Base-by-base conservation (phyloP, 805 yeast genomes). In the Metschnikowia rubicola region DNA sequence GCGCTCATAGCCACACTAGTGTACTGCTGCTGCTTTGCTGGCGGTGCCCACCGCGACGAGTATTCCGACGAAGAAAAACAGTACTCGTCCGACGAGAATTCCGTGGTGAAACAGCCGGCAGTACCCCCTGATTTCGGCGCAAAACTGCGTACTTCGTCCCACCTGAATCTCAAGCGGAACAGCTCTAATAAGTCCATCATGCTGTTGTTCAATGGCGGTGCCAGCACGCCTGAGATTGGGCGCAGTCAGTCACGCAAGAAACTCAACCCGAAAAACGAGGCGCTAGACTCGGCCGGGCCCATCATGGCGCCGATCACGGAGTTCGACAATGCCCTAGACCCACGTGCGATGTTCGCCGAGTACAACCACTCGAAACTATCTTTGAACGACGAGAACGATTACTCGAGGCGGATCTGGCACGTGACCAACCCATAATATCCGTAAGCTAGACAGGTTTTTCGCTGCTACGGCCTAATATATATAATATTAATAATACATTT, bases 1-100 rank as follows among this genome's bases (percentile, higher is more conserved):
- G 73, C 73, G 1, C 40, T 82, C 0, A 41, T 84, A 1, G 55
- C 67, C 0, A 67, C 72, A 0, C 50, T 84, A 2, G 35, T 79
- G 10, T 77, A 51, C 50, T 75, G 57, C 68, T 78, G 67, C 63
- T 75, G 60, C 30, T 55, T 47, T 32, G 60, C 48, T 4, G 56
- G 46, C 10, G 46, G 51, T 34, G 43, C 39, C 33, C 52, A 51
- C 41, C 46, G 56, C 36, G 67, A 64, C 50, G 63, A 55, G 31
- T 69, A 55, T 54, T 61, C 68, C 12, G 75, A 71, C 46, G 74
- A 70, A 44, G 75, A 71, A 46, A 66, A 64, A 47, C 73, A 66
- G 41, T 62, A 56, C 53, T 62, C 71, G 1, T 64, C 69, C 13
- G 73, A 67, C 39, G 70, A 65, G 12, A 41, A 54, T 26, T 61